Evolutionary conservation across 1,284 basidiomycete species (phyloP), one percentile per base, ranked within the genome.

Genomic region (Leccinum solheimii): DNA sequence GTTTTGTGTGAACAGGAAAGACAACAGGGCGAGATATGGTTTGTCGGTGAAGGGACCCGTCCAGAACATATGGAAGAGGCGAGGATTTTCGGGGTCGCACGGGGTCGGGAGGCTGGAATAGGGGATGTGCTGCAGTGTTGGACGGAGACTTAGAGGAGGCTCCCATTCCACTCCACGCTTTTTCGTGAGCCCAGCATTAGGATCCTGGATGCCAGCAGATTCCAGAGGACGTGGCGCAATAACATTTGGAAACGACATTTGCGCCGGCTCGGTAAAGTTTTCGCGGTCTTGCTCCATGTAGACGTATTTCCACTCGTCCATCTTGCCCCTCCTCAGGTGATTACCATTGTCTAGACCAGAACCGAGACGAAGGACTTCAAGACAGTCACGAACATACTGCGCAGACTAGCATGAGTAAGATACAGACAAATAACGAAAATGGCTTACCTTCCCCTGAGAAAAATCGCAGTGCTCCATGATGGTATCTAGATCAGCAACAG

Each of bases 391-490:
- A 14, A 92, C 89, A 72, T 90, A 91, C 84, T 90, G 69, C 4
- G n/a, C 48, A 23, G 62, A 21, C 58, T 23, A 61, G 48, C 14
- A 66, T 68, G 30, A 68, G 64, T 21, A 26, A 49, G 49, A 62
- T 23, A 43, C 14, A 58, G 5, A 13, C n/a, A 56, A 21, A 56
- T 56, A 38, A 56, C 49, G 21, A 54, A 62, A 53, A 48, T 38
- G 19, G 14, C 80, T 65, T 67, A 92, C 94, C 82, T 94, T 92
- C 70, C 86, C 83, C 59, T 85, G 81, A 16, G 85, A 85, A 71
- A 94, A 95, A 76, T 96, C 92, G 73, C 95, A 98, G 67, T 94
- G 84, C 43, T 94, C 88, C 86, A 95, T 88, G 1, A 97, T 80
- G 26, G 90, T 78, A 75, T 98, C 95, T 66, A 98, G 76, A 75